Evolutionary conservation across 2,329 filamentous ascomycete species (phyloP).

Genomic region (Incumbomyces delicatus): DNA sequence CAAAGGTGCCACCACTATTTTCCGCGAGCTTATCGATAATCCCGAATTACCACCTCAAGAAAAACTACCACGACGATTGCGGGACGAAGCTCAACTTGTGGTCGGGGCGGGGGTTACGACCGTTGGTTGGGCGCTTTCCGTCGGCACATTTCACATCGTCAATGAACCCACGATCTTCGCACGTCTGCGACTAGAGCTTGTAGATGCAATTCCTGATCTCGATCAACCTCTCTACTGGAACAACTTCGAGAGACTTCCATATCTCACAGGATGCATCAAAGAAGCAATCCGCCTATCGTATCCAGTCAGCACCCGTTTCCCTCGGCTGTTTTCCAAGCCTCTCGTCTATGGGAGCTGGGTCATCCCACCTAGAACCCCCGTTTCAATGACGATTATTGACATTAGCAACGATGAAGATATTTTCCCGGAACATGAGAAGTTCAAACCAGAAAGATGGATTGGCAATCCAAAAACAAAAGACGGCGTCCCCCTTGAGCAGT

Average conservation of each 20-base stretch:
- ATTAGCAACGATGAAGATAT: slow-evolving; percentile 21
- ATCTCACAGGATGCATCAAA: slow-evolving; percentile 26
- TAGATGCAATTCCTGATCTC: slow-evolving; percentile 16
- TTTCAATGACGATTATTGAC: slow-evolving; percentile 19
- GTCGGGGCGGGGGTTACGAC: slow-evolving; percentile 24
- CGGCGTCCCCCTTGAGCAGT: no score
- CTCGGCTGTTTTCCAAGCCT: slow-evolving; percentile 25
- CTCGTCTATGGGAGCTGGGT: slow-evolving; percentile 23
- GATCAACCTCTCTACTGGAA: slow-evolving; percentile 9
- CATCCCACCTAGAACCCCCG: slow-evolving; percentile 24
- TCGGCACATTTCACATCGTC: slow-evolving; percentile 24
- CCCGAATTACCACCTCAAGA: slow-evolving; percentile 22
- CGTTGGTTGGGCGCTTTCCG: slow-evolving; percentile 20
- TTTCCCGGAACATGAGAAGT: slow-evolving; percentile 22
- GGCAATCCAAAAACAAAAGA: slow-evolving; percentile 16
- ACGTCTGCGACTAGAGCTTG: slow-evolving; percentile 24
- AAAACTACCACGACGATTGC: slow-evolving; percentile 19
- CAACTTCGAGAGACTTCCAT: slow-evolving; percentile 23
- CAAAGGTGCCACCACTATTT: slow-evolving; percentile 19
- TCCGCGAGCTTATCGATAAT: slow-evolving; percentile 27
- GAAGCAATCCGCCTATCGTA: slow-evolving; percentile 27
- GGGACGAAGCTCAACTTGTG: slow-evolving; percentile 24
- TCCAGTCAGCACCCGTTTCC: slow-evolving; percentile 25
- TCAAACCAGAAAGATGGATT: slow-evolving; percentile 25
- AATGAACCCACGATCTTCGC: slow-evolving; percentile 13